Base-by-base conservation (phyloP, 805 yeast species). In the Candida schatavii region DNA sequence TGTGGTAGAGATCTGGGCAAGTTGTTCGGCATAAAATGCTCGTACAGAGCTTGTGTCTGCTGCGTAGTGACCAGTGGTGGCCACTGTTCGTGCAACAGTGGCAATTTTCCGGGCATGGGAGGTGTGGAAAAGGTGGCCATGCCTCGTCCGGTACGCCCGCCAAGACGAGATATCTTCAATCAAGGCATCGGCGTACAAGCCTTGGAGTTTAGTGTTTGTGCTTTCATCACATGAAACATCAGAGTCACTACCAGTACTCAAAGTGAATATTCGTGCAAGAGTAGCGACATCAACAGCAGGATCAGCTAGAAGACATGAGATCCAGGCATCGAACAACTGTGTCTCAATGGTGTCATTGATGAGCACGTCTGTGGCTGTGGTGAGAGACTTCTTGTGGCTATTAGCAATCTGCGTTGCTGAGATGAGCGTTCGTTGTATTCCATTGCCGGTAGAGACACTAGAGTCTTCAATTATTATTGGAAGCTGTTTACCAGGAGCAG, bases 401-500 rank as follows among this genome's bases (percentile, higher is more conserved):
- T 35, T 35, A 10, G 20, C 17, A 5, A 35, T 25, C 15, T 19
- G 11, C n/a, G 10, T 15, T 4, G 37, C 13, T 9, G 26, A 4
- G 10, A 35, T 19, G 5, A 33, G 5, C 10, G 26, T 9, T 17
- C 25, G 13, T 33, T 14, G 14, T 5, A 27, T 14, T 11, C 17
- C 17, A 29, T 6, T 33, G 15, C 36, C n/a, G n/a, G 14, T 6
- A 6, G 14, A 11, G 21, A 9, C 25, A 21, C 19, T 33, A 21
- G 25, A 18, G 47, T 72, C 80, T 50, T 82, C 88, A 2, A 82
- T 61, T 10, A 80, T 60, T 1, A 81, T 59, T 0, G 88, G 88
- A 15, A 83, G 55, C 17, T 71, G 68, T 11, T 72, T 71, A 43
- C 72, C 68, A 2, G 71, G 64, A 1, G 83, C 64, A 1, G 82